Evolutionary conservation across 2,329 filamentous ascomycete species (phyloP), one percentile per base, ranked within the genome.

Genomic region (Fusarium ambrosium): DNA sequence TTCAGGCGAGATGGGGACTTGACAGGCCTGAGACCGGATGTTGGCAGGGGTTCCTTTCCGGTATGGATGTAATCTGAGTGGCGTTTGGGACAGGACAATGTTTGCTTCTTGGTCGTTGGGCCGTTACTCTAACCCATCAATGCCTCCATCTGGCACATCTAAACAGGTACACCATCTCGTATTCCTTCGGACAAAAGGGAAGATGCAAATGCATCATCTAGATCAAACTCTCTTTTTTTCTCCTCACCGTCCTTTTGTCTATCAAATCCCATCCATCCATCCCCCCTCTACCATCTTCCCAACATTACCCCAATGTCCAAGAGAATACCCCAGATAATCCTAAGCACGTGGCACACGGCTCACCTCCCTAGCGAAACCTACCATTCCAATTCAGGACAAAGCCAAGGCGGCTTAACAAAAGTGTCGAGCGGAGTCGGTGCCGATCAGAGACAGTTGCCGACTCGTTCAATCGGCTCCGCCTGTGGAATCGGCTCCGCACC

Each of bases 401-500:
- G 61, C 29, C 61, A 29, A 48, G 32, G 32, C 27, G 16, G 61
- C 22, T 29, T 20, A 29, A 13, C 43, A 37, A 29, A 32, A 29
- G 27, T 29, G 27, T 14, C 22, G 22, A 24, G 45, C 22, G 13
- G 20, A 63, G 34, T 63, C 45, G 45, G 61, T 34, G 32, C 61
- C 61, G 61, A 63, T 36, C 36, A 36, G 27, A 1, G 22, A 24
- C 22, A 24, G 22, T 24, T 24, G 22, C 45, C 45, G 61, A 55
- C 45, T 39, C 8, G 16, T 6, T 39, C 29, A 24, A 55, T 63
- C 61, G 61, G 61, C 45, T 63, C 61, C 61, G 61, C 61, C 11
- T 29, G 22, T n/a, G 16, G 32, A 55, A 37, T 63, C 61, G 61
- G 61, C 20, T 63, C 61, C 61, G 61, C 61, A 29, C 11, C 61